A percentile compares a stretch with the other conserved stretches of the same genome.
Evolutionary conservation across 1,284 basidiomycete species (phyloP).

Genomic region (Athelia sp.): DNA sequence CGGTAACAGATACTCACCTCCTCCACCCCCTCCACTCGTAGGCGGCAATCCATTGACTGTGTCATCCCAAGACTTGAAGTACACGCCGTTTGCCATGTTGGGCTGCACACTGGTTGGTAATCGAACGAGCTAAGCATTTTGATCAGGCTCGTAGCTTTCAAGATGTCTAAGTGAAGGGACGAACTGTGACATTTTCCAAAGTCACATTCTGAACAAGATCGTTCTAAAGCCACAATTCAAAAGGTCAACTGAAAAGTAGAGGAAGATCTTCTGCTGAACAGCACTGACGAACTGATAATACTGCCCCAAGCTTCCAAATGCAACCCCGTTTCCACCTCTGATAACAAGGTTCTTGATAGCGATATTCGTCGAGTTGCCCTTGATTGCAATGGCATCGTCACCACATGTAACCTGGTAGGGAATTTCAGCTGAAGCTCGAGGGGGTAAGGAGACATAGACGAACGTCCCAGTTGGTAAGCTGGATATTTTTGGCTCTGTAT

Average conservation of each 20-base stretch:
- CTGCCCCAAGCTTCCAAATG: slow-evolving; percentile 61
- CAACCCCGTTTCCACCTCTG: slow-evolving; percentile 60
- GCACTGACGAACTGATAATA: slow-evolving; percentile 45
- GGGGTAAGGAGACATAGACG: slow-evolving; percentile 8
- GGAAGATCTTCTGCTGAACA: not conserved
- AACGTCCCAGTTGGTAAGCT: slow-evolving; percentile 50
- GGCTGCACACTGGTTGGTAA: slow-evolving; percentile 45
- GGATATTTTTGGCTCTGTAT: slow-evolving; percentile 48
- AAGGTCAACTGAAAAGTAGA: not conserved
- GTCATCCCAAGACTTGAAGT: slow-evolving; percentile 64
- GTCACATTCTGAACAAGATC: slow-evolving; percentile 56
- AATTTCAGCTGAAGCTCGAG: not conserved
- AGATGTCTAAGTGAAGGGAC: slow-evolving; percentile 1
- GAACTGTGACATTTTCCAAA: slow-evolving; percentile 45
- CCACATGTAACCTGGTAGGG: slow-evolving; percentile 43
- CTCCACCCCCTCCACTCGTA: slow-evolving; percentile 58
- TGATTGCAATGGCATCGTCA: slow-evolving; percentile 66
- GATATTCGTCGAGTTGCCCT: slow-evolving; percentile 61
- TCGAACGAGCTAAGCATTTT: slow-evolving; percentile 36
- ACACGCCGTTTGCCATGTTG: slow-evolving; percentile 51
- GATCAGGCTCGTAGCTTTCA: not conserved
- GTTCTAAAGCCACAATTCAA: slow-evolving; percentile 24
- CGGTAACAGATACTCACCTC: slow-evolving; percentile 25
- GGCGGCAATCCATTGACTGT: slow-evolving; percentile 51
- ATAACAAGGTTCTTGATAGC: slow-evolving; percentile 46